Base-by-base conservation (phyloP, 2,329 filamentous ascomycete genomes). In the Fusarium sarcochroum region DNA sequence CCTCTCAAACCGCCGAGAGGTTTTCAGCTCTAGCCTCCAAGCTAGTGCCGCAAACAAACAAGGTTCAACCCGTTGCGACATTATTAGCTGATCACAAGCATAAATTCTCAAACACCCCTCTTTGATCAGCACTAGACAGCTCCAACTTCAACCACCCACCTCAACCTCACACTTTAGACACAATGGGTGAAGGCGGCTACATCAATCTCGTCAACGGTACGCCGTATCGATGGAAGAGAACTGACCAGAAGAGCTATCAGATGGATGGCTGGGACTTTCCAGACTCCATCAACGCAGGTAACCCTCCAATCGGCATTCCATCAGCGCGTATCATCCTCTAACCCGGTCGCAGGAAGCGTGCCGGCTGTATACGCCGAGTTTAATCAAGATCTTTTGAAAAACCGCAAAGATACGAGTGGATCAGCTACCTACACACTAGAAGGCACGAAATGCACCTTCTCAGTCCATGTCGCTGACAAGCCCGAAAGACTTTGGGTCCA, bases 141-240 rank as follows among this genome's bases (percentile, higher is more conserved):
- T 4, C n/a, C 20, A 13, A 5, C 27, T 30, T 46, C 13, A 6
- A 49, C 7, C 8, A 7, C 27, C 27, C 10, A 30, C 10, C 13
- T 30, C 27, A 13, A 11, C 27, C 10, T 30, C 27, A 30, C 27
- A 30, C 27, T 30, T 10, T 30, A 20, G 14, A 18, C 21, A 53
- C 23, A 15, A 63, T 63, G 59, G 59, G 59, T 0, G 58, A 63
- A 18, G 59, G 59, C 1, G 59, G 59, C 3, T 38, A 48, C 4
- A 3, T 63, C 15, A 48, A 47, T 9, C 42, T 63, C 2, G 25
- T 47, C 10, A 63, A 63, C 21, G 59, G 59, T 20, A 63, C 59
- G 14, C 58, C 59, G 49, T 63, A 63, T 23, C 50, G 59, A 7
- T 63, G 59, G 59, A 63, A 53, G 25, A 42, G 59, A 7, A 56